Evolutionary conservation across 257 asterid species (phyloP).

Genomic region (Salvia splendens): DNA sequence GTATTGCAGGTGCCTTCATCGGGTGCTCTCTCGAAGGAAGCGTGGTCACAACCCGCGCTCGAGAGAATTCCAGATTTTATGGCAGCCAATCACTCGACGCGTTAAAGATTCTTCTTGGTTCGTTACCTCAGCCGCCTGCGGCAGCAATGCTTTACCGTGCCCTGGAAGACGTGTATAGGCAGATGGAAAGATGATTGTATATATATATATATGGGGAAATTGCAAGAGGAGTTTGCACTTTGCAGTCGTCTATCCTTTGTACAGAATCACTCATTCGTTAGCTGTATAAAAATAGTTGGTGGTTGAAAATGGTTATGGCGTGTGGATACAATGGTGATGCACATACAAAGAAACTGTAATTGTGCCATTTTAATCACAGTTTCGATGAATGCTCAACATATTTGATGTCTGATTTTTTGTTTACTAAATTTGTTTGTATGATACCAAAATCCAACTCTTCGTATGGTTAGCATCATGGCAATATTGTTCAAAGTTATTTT

Average conservation of each 20-base stretch:
- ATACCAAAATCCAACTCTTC: too few species aligned
- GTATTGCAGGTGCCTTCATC: slow-evolving; percentile 80
- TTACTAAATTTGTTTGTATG: neutral
- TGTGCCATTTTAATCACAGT: neutral
- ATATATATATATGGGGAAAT: neutral
- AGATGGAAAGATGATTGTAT: slow-evolving; percentile 42
- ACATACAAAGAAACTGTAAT: slow-evolving; percentile 5
- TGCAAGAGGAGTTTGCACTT: neutral
- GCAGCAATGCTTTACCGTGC: slow-evolving; percentile 85
- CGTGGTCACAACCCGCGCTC: slow-evolving; percentile 68
- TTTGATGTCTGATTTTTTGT: neutral
- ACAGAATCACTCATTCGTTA: slow-evolving; percentile 25
- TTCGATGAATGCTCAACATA: neutral
- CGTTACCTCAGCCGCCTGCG: slow-evolving; percentile 91
- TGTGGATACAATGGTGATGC: neutral
- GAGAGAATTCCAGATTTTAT: slow-evolving; percentile 78
- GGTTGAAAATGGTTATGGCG: neutral
- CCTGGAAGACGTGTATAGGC: slow-evolving; percentile 60
- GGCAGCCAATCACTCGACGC: slow-evolving; percentile 79
- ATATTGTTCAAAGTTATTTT: too few species aligned
- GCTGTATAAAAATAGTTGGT: slow-evolving; percentile 36
- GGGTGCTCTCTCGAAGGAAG: slow-evolving; percentile 98
- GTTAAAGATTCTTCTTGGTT: slow-evolving; percentile 70
- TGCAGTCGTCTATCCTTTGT: slow-evolving; percentile 2
- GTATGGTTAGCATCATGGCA: too few species aligned